Percentiles rank a stretch among this genome's conserved stretches.
Evolutionary conservation across 441 rosid genomes (phyloP).

Genomic region (Dalechampia spathulata): DNA sequence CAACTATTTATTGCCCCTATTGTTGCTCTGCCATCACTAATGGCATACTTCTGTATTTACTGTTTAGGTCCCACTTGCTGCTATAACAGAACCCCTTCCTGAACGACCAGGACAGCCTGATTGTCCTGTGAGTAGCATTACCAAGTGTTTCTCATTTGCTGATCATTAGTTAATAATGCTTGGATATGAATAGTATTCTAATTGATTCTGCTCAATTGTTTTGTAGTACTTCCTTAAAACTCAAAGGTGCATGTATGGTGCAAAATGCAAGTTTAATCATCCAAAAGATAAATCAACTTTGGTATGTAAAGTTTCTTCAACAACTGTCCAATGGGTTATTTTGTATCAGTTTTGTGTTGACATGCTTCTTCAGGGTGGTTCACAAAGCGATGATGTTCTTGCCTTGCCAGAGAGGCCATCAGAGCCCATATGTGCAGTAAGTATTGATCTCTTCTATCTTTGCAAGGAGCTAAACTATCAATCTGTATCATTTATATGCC

Average conservation of each 20-base stretch:
- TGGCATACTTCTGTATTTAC: not conserved
- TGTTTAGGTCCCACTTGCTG: constrained; percentile 54
- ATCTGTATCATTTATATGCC: too few relatives aligned
- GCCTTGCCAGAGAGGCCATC: constrained; percentile 88
- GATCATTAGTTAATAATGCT: constrained; percentile 6
- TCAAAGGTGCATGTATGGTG: constrained; percentile 86
- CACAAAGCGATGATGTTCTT: too few relatives aligned
- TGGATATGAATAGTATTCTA: constrained; percentile 18
- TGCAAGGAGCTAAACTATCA: too few relatives aligned
- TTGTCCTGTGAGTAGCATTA: constrained; percentile 68
- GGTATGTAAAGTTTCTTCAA: constrained; percentile 38
- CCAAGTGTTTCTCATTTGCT: constrained; percentile 8
- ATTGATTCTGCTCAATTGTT: constrained; percentile 10
- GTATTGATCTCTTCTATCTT: too few relatives aligned
- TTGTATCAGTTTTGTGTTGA: constrained; percentile 10
- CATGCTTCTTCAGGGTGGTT: constrained; percentile 49
- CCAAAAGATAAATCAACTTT: constrained; percentile 41
- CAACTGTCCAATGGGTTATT: constrained; percentile 7
- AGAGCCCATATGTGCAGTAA: constrained; percentile 79
- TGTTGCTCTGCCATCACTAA: not conserved
- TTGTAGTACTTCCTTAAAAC: constrained; percentile 86
- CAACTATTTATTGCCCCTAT: not conserved
- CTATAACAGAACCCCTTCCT: constrained; percentile 54
- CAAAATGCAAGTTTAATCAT: constrained; percentile 93
- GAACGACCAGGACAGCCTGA: constrained; percentile 86